Percentiles rank a stretch among this genome's conserved stretches.
Conservation (phyloP, 2,329 filamentous ascomycete genomes). For the Penicillium italicum region DNA sequence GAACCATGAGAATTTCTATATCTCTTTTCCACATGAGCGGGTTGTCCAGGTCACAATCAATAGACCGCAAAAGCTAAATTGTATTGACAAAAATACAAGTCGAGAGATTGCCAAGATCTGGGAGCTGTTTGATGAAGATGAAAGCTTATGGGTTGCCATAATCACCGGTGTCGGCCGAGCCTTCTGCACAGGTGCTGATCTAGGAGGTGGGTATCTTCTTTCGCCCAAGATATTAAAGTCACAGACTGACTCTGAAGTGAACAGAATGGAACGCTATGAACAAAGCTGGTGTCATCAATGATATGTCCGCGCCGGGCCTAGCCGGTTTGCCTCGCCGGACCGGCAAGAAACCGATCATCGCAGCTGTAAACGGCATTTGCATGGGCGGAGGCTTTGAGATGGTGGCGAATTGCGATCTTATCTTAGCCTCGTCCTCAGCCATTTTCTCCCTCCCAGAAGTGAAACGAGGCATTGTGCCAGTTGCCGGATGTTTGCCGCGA, state of each 20-base stretch:
- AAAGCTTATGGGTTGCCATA: constrained; percentile 58
- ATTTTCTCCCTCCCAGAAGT: constrained; percentile 69
- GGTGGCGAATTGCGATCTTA: constrained; percentile 67
- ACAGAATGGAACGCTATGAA: constrained; percentile 54
- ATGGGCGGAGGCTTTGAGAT: constrained; percentile 77
- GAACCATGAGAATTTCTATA: constrained; percentile 20
- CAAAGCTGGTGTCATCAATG: constrained; percentile 28
- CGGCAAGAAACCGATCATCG: constrained; percentile 72
- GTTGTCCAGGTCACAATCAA: constrained; percentile 44
- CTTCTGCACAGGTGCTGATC: constrained; percentile 66
- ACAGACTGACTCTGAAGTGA: background rate
- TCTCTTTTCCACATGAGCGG: constrained; percentile 43
- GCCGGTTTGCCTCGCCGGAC: constrained; percentile 62
- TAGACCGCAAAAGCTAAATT: constrained; percentile 41
- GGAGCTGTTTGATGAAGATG: constrained; percentile 62
- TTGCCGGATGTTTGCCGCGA: constrained; percentile 67
- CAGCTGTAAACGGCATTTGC: constrained; percentile 71
- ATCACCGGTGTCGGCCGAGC: constrained; percentile 61
- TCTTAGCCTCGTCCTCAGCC: constrained; percentile 50
- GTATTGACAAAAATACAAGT: constrained; percentile 42
- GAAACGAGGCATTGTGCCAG: constrained; percentile 65
- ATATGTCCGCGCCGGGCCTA: constrained; percentile 53
- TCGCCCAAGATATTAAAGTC: too few relatives aligned
- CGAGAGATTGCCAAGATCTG: constrained; percentile 48
- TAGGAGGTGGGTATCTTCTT: constrained; percentile 47